These are phyloP conservation scores for Zhuliangozyma blackwelliae DNA, from an alignment of 1,139 yeast species.

Conservation along the genomic window DNA sequence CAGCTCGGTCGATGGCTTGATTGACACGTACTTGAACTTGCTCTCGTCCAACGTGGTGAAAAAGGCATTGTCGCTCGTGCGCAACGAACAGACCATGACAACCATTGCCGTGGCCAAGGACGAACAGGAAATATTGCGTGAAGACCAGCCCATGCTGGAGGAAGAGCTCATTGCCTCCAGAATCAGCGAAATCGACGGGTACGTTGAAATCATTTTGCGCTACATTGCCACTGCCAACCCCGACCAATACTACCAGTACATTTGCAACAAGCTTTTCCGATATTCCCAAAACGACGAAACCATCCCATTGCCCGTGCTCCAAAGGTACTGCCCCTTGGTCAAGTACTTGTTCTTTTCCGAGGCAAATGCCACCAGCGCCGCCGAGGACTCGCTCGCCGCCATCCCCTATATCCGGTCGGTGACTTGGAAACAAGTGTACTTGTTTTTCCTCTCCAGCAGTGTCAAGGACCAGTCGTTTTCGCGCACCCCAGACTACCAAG, in stretches of 20 bases:
- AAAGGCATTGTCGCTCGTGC: conserved; percentile 18
- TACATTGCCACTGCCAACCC: conserved; percentile 58
- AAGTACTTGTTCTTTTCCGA: conserved; percentile 46
- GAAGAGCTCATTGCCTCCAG: conserved; percentile 5
- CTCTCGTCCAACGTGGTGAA: conserved; percentile 21
- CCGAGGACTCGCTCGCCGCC: conserved; percentile 36
- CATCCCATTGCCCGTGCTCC: conserved; percentile 39
- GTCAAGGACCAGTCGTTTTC: conserved; percentile 54
- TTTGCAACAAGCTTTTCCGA: conserved; percentile 32
- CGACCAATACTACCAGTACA: conserved; percentile 38
- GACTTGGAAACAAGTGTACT: conserved; percentile 51
- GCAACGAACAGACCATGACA: conserved; percentile 14
- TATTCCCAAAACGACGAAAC: conserved; percentile 32
- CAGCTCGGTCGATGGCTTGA: conserved; percentile 11
- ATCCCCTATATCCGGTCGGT: conserved; percentile 42
- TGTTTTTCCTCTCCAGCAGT: conserved; percentile 47
- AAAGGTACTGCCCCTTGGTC: conserved; percentile 46
- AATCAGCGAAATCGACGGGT: conserved; percentile 35
- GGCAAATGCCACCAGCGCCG: conserved; percentile 30
- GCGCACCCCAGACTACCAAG: conserved; percentile 49
- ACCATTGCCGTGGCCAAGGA: conserved; percentile 8
- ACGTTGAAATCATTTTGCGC: conserved; percentile 42
- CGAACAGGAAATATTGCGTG: conserved; percentile 7
- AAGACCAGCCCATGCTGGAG: conserved; percentile 8
- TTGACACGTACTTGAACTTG: conserved; percentile 19